Evolutionary conservation across 2,329 filamentous ascomycete genomes (phyloP), one percentile per base, ranked within the genome.

Genomic region (Ceratocystis albifundus): DNA sequence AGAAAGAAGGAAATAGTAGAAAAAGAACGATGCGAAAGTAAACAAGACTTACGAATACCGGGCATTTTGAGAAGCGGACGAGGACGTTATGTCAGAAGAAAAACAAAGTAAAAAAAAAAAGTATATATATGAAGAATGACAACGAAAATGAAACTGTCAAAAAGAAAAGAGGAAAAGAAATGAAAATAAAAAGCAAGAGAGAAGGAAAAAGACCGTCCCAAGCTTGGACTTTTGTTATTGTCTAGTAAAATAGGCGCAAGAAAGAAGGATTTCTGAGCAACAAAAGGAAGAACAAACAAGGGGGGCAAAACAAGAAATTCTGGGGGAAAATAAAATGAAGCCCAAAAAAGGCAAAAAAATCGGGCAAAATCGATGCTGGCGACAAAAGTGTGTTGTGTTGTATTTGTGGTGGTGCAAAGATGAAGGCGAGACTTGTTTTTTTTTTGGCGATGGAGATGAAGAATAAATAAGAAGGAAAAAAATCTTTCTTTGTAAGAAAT

Each of bases 11-110:
- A 50, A n/a, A 41, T 25, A 53, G 28, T 30, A 41, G 22, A 48
- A 20, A 25, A 25, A 41, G 17, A 15, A 41, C 36, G 36, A 41
- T 41, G 36, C 36, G 15, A 30, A 41, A 57, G 28, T 32, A 20
- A 36, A 41, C 7, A 36, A 36, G 36, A 67, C 65, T 66, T 66
- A 68, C 65, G 67, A 66, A 68, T 59, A 46, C 65, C 65, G 55
- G 67, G 65, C 67, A 67, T 68, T 57, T 44, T 68, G 64, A 20
- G 41, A 22, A 50, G 15, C 17, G 28, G 36, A 41, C 30, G 30
- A 25, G 41, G 30, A 22, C 36, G 25, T 30, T 36, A 30, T 4
- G 45, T 50, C 22, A 4, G 20, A 44, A 32, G 12, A 55, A 61
- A 45, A 41, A 48, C 48, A 55, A 48, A 12, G 45, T 30, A n/a